Evolutionary conservation across 1,284 basidiomycete species (phyloP).

Genomic region (Omphalotus olearius): DNA sequence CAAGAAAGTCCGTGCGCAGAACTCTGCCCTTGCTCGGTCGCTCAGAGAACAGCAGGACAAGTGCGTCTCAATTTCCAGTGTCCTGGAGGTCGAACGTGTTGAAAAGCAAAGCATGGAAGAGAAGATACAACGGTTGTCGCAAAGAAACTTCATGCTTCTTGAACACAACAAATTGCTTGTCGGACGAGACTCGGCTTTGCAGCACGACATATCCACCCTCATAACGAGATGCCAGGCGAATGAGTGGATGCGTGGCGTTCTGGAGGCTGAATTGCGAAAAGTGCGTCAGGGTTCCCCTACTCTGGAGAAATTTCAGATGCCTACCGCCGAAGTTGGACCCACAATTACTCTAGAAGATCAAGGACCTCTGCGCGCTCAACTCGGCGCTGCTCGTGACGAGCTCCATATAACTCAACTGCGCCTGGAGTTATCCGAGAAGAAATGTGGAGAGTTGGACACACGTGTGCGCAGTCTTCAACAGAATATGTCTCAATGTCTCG

Average conservation of each 20-base stretch:
- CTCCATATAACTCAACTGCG: slow-evolving; percentile 18
- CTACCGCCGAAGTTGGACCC: background rate
- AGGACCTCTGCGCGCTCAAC: slow-evolving; percentile 17
- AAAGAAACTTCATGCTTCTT: slow-evolving; percentile 20
- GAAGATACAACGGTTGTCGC: slow-evolving; percentile 17
- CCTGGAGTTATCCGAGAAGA: slow-evolving; percentile 17
- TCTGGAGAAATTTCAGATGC: background rate
- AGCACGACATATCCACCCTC: slow-evolving; percentile 20
- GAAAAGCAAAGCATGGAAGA: slow-evolving; percentile 18
- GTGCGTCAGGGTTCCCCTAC: slow-evolving; percentile 2
- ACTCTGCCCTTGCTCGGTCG: slow-evolving; percentile 19
- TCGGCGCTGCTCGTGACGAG: slow-evolving; percentile 20
- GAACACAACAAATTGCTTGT: slow-evolving; percentile 24
- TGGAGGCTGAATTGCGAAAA: slow-evolving; percentile 18
- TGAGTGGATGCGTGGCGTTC: slow-evolving; percentile 20
- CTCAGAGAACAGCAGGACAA: slow-evolving; percentile 19
- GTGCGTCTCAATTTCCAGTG: slow-evolving; percentile 15
- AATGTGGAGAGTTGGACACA: slow-evolving; percentile 16
- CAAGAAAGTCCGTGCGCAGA: slow-evolving; percentile 23
- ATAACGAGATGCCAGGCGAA: slow-evolving; percentile 21
- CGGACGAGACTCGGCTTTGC: slow-evolving; percentile 20
- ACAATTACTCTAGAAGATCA: slow-evolving; percentile 17
- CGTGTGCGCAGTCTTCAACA: slow-evolving; percentile 19
- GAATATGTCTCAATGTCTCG: slow-evolving; percentile 22
- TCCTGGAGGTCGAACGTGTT: slow-evolving; percentile 19